Percentiles rank a stretch among this genome's conserved stretches.
Conservation (phyloP, 768 basidiomycete species). For the Termitomyces titanicus region DNA sequence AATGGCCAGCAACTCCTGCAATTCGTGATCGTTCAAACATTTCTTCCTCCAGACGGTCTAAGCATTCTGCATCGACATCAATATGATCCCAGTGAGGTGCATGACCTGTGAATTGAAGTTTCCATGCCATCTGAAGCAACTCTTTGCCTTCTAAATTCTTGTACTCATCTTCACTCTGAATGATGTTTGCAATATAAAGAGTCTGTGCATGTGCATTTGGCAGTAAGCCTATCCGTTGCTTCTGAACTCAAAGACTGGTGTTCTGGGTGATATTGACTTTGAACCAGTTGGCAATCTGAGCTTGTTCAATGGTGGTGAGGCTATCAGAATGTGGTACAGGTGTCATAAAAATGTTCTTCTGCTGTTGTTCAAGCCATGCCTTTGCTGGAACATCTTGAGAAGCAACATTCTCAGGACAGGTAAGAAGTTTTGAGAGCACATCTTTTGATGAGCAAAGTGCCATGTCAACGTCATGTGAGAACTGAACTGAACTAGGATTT, state of each 20-base stretch:
- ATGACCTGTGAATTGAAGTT: background rate
- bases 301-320: background rate
- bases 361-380: slow-evolving; percentile 11
- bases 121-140: background rate
- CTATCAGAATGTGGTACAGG: slow-evolving; percentile 9
- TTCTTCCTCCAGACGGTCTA: slow-evolving; percentile 18
- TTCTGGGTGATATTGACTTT: slow-evolving; percentile 8
- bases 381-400: slow-evolving; percentile 13
- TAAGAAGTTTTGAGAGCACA: background rate
- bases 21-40: slow-evolving; percentile 21
- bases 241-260: background rate
- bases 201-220: slow-evolving; percentile 12
- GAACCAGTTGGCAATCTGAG: slow-evolving; percentile 18
- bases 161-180: slow-evolving; percentile 1
- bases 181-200: slow-evolving; percentile 10
- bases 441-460: slow-evolving; percentile 9
- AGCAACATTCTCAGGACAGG: background rate
- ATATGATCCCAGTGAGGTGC: background rate
- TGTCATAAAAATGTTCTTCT: background rate
- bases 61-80: slow-evolving; percentile 23
- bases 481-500: slow-evolving; percentile 16
- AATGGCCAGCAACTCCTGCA: slow-evolving; percentile 12
- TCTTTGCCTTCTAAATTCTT: background rate
- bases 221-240: background rate
- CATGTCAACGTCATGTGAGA: slow-evolving; percentile 14